Conservation (phyloP, 2,329 filamentous ascomycete genomes). For the Microdochium bolleyi region DNA sequence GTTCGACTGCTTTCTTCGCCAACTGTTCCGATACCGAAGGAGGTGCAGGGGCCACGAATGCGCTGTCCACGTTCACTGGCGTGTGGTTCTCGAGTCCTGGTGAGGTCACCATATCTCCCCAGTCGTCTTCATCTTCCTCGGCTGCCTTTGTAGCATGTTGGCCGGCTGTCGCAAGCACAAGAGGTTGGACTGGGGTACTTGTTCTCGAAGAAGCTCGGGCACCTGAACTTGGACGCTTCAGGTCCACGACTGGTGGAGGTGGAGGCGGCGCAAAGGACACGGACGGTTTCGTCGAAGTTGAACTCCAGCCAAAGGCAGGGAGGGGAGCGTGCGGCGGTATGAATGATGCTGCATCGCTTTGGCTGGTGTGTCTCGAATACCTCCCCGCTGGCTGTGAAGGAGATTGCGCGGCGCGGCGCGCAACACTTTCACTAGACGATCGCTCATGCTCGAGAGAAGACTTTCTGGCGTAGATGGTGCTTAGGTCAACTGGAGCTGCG, state of each 20-base stretch:
- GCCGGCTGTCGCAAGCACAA: neutral
- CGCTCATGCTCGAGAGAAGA: slow-evolving; percentile 14
- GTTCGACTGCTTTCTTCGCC: neutral
- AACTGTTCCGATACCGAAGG: neutral
- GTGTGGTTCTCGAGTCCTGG: slow-evolving; percentile 15
- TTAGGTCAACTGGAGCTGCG: slow-evolving; percentile 40
- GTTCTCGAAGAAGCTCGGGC: neutral
- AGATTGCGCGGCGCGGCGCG: neutral
- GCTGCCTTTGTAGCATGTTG: neutral
- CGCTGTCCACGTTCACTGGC: slow-evolving; percentile 20
- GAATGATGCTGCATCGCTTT: neutral
- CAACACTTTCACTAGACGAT: slow-evolving; percentile 14
- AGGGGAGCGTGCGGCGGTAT: slow-evolving; percentile 13
- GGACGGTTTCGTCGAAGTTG: slow-evolving; percentile 1
- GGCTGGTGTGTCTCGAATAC: neutral
- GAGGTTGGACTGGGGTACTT: neutral
- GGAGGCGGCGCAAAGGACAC: slow-evolving; percentile 6
- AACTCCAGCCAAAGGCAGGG: slow-evolving; percentile 23
- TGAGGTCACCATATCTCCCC: slow-evolving; percentile 52
- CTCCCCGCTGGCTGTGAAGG: slow-evolving; percentile 1
- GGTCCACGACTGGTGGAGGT: neutral
- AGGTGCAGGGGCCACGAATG: slow-evolving; percentile 15
- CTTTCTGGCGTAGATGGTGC: slow-evolving; percentile 32
- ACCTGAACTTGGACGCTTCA: neutral
- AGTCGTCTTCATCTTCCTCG: slow-evolving; percentile 44